Evolutionary conservation across 2,329 filamentous ascomycete species (phyloP), one percentile per base, ranked within the genome.

Genomic region (Mariannaea elegans): DNA sequence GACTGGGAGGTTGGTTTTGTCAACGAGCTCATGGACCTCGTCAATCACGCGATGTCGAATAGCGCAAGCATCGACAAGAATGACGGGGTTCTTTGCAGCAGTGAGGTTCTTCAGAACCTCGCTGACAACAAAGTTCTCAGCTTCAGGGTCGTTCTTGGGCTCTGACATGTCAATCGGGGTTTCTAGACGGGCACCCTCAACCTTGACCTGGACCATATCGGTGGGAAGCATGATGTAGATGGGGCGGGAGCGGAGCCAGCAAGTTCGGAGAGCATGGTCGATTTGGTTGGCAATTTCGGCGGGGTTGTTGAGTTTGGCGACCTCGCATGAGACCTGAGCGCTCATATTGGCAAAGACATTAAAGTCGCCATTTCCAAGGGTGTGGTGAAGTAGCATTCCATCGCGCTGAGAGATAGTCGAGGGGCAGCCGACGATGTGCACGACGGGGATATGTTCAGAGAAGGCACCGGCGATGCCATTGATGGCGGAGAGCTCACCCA

Each of bases 221-320:
- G 90, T 92, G 2, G 93, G 92, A 8, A 97, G 81, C 72, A 89
- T 89, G 68, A 97, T 88, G 76, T 97, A 97, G 48, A 96, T 91
- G 3, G 93, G 93, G 18, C 90, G 85, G 61, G 89, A 92, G 56
- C 85, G 82, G 42, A 92, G 76, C 79, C 86, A 92, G 74, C 92
- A 95, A 76, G 93, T 84, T 29, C 85, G 85, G 24, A 97, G 83
- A 3, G 90, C 87, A 69, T 91, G 84, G 73, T 97, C 93, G 67
- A 97, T 94, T 70, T 93, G 86, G 13, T 82, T 80, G 9, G 92
- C 88, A 39, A 91, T 90, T 65, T 91, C 89, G 59, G 82, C 76
- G 1, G 90, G 86, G 63, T 91, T 84, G 72, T 87, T 89, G 56
- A 97, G 82, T 68, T 89, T 88, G 53, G 90, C 87, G 36, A 91